Base-by-base conservation (phyloP, 1,139 yeast species). In the Zygotorulaspora mrakii region DNA sequence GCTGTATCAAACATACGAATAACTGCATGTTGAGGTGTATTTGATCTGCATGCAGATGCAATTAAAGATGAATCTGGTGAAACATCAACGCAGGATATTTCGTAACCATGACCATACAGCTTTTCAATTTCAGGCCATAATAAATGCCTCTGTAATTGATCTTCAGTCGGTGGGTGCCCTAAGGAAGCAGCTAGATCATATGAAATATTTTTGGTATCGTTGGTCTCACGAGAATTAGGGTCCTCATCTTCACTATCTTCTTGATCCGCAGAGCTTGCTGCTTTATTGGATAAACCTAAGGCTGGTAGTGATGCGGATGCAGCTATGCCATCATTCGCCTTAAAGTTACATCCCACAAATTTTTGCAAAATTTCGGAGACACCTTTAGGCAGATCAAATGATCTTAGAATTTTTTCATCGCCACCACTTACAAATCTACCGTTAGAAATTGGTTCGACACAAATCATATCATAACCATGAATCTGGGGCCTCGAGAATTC, bases 401-500 rank as follows among this genome's bases (percentile, higher is more conserved):
- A 86, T 49, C 99, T 72, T 49, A 91, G 65, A 10, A 88, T 82
- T 66, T 94, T 94, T 58, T 94, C 99, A 60, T 94, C 99, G 32
- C 96, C 98, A 11, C 91, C 97, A 43, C 96, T 86, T 3, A 89
- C 87, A 66, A 85, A 89, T 46, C 75, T 69, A 1, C 83, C 70
- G 31, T 71, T 65, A 16, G 75, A 66, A 17, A 91, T 63, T 14
- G 82, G 72, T 35, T 79, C 79, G n/a, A 85, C 69, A 50, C 95
- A 80, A 31, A 86, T 74, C 96, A 94, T 88, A 60, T 94, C 97
- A 59, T 87, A 94, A 9, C 99, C 99, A 62, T 94, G 99, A 49
- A 94, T 91, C 61, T 94, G 99, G 0, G 98, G 98, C 52, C 99
- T 74, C 1, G 96, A 87, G 62, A 91, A 80, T 60, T 94, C 99